Evolutionary conservation across 495 filamentous ascomycete species (phyloP).

Genomic region (Trichoderma reesei): DNA sequence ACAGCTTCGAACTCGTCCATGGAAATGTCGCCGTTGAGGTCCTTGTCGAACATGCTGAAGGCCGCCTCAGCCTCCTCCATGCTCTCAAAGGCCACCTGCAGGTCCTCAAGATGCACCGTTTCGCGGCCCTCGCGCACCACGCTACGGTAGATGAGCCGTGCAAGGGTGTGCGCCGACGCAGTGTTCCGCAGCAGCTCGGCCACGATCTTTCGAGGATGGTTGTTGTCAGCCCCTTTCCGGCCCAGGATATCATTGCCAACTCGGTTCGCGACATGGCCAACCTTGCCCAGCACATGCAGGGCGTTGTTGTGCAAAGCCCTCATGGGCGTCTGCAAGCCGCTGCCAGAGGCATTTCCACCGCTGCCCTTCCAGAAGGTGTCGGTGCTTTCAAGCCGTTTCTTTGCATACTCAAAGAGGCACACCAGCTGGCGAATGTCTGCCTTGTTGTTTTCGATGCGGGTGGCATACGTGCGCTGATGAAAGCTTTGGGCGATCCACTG

Average conservation of each 20-base stretch:
- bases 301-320: constrained; percentile 60
- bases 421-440: constrained; percentile 48
- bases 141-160: constrained; percentile 84
- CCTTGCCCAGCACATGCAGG: constrained; percentile 60
- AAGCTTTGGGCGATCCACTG: constrained; percentile 92
- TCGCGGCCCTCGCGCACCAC: constrained; percentile 68
- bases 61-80: constrained; percentile 84
- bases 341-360: constrained; percentile 22
- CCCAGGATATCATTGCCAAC: constrained; percentile 96
- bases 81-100: constrained; percentile 72
- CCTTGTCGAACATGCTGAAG: constrained; percentile 90
- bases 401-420: constrained; percentile 76
- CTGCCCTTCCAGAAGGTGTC: constrained; percentile 48
- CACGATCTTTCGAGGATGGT: constrained; percentile 78
- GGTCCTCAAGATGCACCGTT: constrained; percentile 63
- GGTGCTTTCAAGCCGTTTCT: constrained; percentile 56
- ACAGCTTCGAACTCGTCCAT: constrained; percentile 92
- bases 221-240: constrained; percentile 58
- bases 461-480: constrained; percentile 82
- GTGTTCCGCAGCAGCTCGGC: constrained; percentile 65
- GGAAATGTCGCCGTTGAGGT: constrained; percentile 93
- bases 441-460: constrained; percentile 87
- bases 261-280: constrained; percentile 80
- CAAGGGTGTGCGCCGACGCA: constrained; percentile 71
- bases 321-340: constrained; percentile 64